phyloP scores from a whole-genome alignment of 371 early-diverging fungal species.

The Lichtheimia corymbifera region DNA sequence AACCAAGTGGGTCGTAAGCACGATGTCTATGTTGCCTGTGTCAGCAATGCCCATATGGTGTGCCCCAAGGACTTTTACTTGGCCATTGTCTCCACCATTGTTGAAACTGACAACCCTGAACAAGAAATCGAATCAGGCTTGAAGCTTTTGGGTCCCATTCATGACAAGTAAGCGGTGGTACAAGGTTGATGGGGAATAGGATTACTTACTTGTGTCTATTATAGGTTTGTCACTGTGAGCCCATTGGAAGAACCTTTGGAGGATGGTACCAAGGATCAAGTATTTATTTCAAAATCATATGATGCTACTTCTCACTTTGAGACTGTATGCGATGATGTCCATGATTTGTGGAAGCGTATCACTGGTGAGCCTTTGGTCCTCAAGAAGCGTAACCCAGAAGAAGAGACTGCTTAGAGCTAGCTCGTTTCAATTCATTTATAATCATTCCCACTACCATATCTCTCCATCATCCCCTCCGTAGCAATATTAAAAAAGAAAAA shows the following conservation, averaged over 20 bases:
- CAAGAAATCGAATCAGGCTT: constrained; percentile 86
- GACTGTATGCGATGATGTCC: constrained; percentile 95
- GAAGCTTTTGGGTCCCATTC: constrained; percentile 87
- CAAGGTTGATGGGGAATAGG: background rate
- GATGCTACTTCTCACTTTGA: constrained; percentile 99
- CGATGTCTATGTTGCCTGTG: constrained; percentile 95
- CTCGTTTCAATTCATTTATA: no score
- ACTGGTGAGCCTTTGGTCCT: constrained; percentile 89
- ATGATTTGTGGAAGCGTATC: constrained; percentile 89
- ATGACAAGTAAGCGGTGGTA: constrained; percentile 65
- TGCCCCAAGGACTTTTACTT: constrained; percentile 85
- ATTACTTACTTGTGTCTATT: background rate
- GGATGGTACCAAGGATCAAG: constrained; percentile 81
- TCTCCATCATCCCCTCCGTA: no score
- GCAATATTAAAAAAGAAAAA: no score
- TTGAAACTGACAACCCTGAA: constrained; percentile 87
- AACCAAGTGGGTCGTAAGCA: constrained; percentile 90
- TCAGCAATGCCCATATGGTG: constrained; percentile 89
- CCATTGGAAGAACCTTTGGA: constrained; percentile 86
- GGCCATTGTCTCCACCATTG: constrained; percentile 95
- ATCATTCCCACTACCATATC: no score
- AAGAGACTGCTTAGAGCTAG: constrained; percentile 48
- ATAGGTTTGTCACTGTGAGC: constrained; percentile 73
- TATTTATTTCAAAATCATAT: constrained; percentile 92
- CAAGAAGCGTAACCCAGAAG: constrained; percentile 62